phyloP scores from a whole-genome alignment of 2,329 filamentous ascomycete species.

The Elsinoe necatrix region DNA sequence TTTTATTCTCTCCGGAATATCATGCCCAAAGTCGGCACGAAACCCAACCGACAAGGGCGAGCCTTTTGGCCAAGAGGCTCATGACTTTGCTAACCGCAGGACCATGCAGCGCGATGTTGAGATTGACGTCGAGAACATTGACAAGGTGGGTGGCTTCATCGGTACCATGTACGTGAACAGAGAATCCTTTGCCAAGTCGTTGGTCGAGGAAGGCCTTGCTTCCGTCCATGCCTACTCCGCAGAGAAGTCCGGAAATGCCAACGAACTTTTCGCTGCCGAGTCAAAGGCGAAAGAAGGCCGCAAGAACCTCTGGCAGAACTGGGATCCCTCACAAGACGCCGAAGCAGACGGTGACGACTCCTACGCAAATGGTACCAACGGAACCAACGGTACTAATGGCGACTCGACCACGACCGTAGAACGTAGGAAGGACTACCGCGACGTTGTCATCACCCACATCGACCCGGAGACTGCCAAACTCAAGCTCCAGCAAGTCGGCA shows the following conservation, averaged over 20 bases:
- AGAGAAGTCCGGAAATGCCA: slow-evolving; percentile 84
- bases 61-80: slow-evolving; percentile 88
- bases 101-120: slow-evolving; percentile 93
- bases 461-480: slow-evolving; percentile 66
- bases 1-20: slow-evolving; percentile 86
- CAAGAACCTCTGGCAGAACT: slow-evolving; percentile 88
- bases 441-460: slow-evolving; percentile 86
- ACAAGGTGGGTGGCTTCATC: slow-evolving; percentile 97
- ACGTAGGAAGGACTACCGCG: slow-evolving; percentile 81
- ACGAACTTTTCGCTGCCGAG: slow-evolving; percentile 81
- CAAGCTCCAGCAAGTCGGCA: slow-evolving; percentile 85
- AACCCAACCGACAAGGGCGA: slow-evolving; percentile 74
- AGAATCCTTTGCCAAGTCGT: slow-evolving; percentile 87
- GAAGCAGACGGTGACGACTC: slow-evolving; percentile 39
- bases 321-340: slow-evolving; percentile 80
- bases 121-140: slow-evolving; percentile 86
- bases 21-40: slow-evolving; percentile 77
- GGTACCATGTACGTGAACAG: slow-evolving; percentile 88
- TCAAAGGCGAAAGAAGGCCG: slow-evolving; percentile 78
- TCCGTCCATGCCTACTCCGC: slow-evolving; percentile 91
- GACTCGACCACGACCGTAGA: slow-evolving; percentile 43
- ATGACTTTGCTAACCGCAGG: slow-evolving; percentile 80
- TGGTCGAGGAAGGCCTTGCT: slow-evolving; percentile 89
- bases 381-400: slow-evolving; percentile 40
- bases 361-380: slow-evolving; percentile 42